Evolutionary conservation across 305 asterid genomes (phyloP).

Genomic region (Fraxinus nigra): DNA sequence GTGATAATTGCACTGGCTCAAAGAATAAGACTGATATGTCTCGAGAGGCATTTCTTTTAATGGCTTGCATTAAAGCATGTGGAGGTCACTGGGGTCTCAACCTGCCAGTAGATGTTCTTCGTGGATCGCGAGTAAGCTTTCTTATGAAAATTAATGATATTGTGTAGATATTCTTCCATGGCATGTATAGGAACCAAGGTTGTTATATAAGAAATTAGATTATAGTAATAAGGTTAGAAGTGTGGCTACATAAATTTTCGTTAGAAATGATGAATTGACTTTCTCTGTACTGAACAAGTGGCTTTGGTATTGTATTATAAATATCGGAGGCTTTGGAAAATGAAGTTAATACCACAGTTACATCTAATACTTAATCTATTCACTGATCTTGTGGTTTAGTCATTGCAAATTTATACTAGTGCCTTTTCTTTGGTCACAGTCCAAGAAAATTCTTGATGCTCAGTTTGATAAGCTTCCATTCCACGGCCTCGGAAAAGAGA

Average conservation of each 20-base stretch:
- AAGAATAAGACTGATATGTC: slow-evolving; percentile 72
- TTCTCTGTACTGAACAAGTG: slow-evolving; percentile 6
- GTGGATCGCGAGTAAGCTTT: slow-evolving; percentile 88
- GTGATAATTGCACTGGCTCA: slow-evolving; percentile 86
- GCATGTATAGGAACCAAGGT: neutral
- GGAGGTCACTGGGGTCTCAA: slow-evolving; percentile 91
- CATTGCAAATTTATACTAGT: slow-evolving; percentile 17
- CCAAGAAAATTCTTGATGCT: slow-evolving; percentile 76
- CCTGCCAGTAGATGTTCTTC: slow-evolving; percentile 86
- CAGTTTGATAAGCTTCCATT: slow-evolving; percentile 78
- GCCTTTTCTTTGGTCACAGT: slow-evolving; percentile 41
- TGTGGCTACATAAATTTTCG: neutral
- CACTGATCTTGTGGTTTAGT: slow-evolving; percentile 8
- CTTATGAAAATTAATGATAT: slow-evolving; percentile 3
- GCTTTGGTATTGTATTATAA: slow-evolving; percentile 5
- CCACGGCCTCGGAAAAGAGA: slow-evolving; percentile 88
- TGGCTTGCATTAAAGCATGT: slow-evolving; percentile 78
- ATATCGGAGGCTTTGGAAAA: neutral
- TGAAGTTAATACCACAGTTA: neutral
- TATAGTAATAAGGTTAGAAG: slow-evolving; percentile 10
- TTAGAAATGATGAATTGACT: slow-evolving; percentile 3
- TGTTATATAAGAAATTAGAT: slow-evolving; percentile 1
- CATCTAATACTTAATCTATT: neutral
- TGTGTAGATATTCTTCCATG: neutral
- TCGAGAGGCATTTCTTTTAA: slow-evolving; percentile 87